Percentiles rank a stretch among this genome's conserved stretches.
Conservation (phyloP, 768 basidiomycete genomes). For the Fomitopsis serialis region DNA sequence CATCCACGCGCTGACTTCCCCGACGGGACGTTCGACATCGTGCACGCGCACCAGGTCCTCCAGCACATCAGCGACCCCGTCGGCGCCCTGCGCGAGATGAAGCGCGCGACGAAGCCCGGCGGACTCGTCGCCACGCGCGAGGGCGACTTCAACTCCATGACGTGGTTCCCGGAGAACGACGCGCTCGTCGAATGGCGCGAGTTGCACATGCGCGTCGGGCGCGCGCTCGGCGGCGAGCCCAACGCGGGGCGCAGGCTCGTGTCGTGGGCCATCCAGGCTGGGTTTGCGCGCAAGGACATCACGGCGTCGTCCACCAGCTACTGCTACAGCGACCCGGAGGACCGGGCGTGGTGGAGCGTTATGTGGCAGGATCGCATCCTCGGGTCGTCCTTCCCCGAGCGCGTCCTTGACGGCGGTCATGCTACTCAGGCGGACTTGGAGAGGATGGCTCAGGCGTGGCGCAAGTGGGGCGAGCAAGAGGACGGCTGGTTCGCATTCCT, state of each 20-base stretch:
- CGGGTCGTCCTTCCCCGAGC: slow-evolving; percentile 27
- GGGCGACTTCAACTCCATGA: slow-evolving; percentile 28
- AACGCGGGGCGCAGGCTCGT: slow-evolving; percentile 33
- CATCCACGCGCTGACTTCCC: slow-evolving; percentile 30
- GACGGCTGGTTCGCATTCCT: slow-evolving; percentile 15
- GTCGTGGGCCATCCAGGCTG: slow-evolving; percentile 33
- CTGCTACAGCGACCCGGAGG: slow-evolving; percentile 32
- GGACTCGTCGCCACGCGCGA: slow-evolving; percentile 44
- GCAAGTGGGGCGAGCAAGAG: slow-evolving; percentile 12
- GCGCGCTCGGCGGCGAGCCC: slow-evolving; percentile 33
- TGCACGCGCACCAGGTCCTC: slow-evolving; percentile 45
- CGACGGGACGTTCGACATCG: slow-evolving; percentile 42
- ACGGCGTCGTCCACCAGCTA: slow-evolving; percentile 26
- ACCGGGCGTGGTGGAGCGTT: slow-evolving; percentile 33
- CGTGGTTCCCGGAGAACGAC: slow-evolving; percentile 29
- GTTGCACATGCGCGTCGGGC: slow-evolving; percentile 28
- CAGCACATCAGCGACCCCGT: slow-evolving; percentile 41
- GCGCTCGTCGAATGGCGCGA: slow-evolving; percentile 22
- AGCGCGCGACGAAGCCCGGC: slow-evolving; percentile 38
- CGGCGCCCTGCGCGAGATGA: slow-evolving; percentile 39
- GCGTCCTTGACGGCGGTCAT: slow-evolving; percentile 20
- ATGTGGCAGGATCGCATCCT: slow-evolving; percentile 34
- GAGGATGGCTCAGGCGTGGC: slow-evolving; percentile 6
- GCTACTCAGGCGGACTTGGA: slow-evolving; percentile 9
- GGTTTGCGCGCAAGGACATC: slow-evolving; percentile 25